These are phyloP conservation scores for Neotropicomus parvogracilis DNA, from an alignment of 1,284 basidiomycete species.

Conservation along the genomic window DNA sequence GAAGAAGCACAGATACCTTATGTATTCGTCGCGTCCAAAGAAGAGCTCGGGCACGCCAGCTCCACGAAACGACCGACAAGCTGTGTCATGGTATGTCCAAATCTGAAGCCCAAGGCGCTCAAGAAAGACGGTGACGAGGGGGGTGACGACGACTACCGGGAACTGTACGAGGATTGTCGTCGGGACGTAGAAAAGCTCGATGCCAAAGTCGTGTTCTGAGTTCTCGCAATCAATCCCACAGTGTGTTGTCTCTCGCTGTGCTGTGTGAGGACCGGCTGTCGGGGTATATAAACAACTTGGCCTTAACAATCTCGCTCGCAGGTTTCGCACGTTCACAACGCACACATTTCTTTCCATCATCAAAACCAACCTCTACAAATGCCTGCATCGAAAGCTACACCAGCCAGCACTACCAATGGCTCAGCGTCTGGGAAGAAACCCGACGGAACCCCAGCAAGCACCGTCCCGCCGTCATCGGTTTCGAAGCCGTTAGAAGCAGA, in stretches of 20 bases:
- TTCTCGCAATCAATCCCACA: not conserved
- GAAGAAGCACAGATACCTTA: conserved; percentile 97
- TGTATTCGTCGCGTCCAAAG: conserved; percentile 83
- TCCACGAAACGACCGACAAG: conserved; percentile 98
- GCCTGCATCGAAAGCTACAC: conserved; percentile 56
- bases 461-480: conserved; percentile 48
- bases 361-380: conserved; percentile 26
- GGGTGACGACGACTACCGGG: conserved; percentile 76
- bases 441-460: conserved; percentile 40
- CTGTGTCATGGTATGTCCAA: conserved; percentile 91
- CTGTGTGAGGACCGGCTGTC: not conserved
- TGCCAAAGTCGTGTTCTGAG: conserved; percentile 63
- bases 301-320: too few relatives aligned
- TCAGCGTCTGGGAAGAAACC: conserved; percentile 41
- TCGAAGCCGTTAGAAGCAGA: conserved; percentile 43
- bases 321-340: conserved; percentile 18
- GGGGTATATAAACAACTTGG: conserved; percentile 1
- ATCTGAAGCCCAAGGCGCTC: conserved; percentile 69
- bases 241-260: not conserved
- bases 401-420: conserved; percentile 38
- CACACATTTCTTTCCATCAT: conserved; percentile 8
- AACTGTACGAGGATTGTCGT: conserved; percentile 81
- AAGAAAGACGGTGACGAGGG: conserved; percentile 59
- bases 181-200: conserved; percentile 84
- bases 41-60: conserved; percentile 93